These are phyloP conservation scores for Pseudogymnoascus sp. DNA, from an alignment of 2,329 filamentous ascomycete genomes.

Conservation along the genomic window DNA sequence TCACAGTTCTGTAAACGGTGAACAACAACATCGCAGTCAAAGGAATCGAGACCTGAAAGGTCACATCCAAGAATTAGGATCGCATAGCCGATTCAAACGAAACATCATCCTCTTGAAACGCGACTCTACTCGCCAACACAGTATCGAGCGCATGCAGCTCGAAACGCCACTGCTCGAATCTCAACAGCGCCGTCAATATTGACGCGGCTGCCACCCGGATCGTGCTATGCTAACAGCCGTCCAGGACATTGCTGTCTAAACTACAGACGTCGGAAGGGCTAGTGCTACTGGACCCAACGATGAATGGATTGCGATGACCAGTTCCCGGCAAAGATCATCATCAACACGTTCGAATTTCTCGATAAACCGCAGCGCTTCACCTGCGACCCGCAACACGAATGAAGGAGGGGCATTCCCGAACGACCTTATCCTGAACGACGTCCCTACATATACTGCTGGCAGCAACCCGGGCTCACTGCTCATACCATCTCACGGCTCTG, in stretches of 20 bases:
- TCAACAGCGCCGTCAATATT: constrained; percentile 1
- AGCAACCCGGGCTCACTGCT: constrained; percentile 27
- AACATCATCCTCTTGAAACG: not conserved
- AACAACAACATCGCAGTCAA: not conserved
- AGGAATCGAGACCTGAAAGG: constrained; percentile 3
- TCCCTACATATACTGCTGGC: constrained; percentile 22
- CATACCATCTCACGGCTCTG: constrained; percentile 29
- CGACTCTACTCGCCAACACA: not conserved
- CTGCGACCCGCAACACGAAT: constrained; percentile 16
- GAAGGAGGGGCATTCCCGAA: constrained; percentile 18
- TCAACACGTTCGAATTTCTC: constrained; percentile 26
- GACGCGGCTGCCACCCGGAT: constrained; percentile 1
- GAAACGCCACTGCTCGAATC: not conserved
- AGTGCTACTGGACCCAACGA: constrained; percentile 13
- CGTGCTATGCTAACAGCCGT: constrained; percentile 1
- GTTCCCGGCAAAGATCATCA: constrained; percentile 26
- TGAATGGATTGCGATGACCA: constrained; percentile 24
- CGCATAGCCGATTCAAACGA: not conserved
- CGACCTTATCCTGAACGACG: constrained; percentile 24
- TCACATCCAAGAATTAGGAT: not conserved
- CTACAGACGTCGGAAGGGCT: not conserved
- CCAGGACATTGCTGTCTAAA: constrained; percentile 1
- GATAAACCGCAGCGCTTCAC: constrained; percentile 14
- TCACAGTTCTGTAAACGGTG: not conserved
- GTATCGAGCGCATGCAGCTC: not conserved